phyloP scores from a whole-genome alignment of 768 basidiomycete genomes.

The Trametes cinnabarina region DNA sequence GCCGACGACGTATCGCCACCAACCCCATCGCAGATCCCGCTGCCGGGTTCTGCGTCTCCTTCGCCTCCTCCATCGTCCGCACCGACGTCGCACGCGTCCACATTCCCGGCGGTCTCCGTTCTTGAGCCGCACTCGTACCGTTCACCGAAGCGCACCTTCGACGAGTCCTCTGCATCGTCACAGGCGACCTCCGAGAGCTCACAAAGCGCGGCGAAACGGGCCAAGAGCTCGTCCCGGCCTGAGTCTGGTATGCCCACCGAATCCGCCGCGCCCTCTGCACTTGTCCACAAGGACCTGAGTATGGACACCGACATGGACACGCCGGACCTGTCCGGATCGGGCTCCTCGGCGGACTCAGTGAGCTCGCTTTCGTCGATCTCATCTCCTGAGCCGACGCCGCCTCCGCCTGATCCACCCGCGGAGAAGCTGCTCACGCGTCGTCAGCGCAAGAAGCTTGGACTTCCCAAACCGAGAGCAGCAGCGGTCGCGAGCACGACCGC shows the following conservation, averaged over 20 bases:
- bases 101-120: slow-evolving; percentile 18
- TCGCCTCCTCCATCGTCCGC: slow-evolving; percentile 27
- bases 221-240: slow-evolving; percentile 25
- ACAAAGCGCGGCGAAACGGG: slow-evolving; percentile 32
- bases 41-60: slow-evolving; percentile 36
- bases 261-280: not conserved
- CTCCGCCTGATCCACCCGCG: slow-evolving; percentile 29
- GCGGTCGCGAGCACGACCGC: slow-evolving; percentile 23
- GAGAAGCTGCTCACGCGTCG: slow-evolving; percentile 57
- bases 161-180: slow-evolving; percentile 50
- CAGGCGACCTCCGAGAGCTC: slow-evolving; percentile 27
- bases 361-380: slow-evolving; percentile 43
- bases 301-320: slow-evolving; percentile 28
- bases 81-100: slow-evolving; percentile 14
- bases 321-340: slow-evolving; percentile 26
- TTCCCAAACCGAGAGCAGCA: slow-evolving; percentile 53
- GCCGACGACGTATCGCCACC: slow-evolving; percentile 14
- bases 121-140: slow-evolving; percentile 37
- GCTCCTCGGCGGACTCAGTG: slow-evolving; percentile 23
- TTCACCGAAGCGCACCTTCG: slow-evolving; percentile 60
- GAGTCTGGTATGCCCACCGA: slow-evolving; percentile 5
- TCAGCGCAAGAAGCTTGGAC: slow-evolving; percentile 65
- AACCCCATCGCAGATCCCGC: slow-evolving; percentile 36
- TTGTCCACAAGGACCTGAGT: slow-evolving; percentile 6
- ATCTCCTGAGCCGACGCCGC: slow-evolving; percentile 31